These are phyloP conservation scores for Pichia sp. DNA, from an alignment of 1,139 yeast species.

Conservation along the genomic window DNA sequence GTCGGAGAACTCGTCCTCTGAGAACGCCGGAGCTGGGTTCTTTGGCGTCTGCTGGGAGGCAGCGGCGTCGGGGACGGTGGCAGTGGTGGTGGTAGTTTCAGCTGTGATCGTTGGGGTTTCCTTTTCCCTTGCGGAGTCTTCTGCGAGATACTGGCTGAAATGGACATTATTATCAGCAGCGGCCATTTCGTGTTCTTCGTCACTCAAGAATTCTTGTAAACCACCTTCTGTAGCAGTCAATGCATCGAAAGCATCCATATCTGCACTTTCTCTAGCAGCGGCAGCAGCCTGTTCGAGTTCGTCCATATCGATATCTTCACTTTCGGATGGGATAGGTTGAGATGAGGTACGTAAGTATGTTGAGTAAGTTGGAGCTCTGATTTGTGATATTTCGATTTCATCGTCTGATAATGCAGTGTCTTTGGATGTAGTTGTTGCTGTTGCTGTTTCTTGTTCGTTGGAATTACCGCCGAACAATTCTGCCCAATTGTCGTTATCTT, in stretches of 20 bases:
- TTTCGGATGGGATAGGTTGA: slow-evolving; percentile 10
- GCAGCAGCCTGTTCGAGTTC: not conserved
- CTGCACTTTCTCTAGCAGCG: not conserved
- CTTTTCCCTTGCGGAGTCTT: not conserved
- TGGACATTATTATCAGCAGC: not conserved
- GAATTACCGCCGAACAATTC: slow-evolving; percentile 20
- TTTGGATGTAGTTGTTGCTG: slow-evolving; percentile 16
- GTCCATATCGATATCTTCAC: not conserved
- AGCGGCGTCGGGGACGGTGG: too few relatives aligned
- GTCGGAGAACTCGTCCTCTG: slow-evolving; percentile 20
- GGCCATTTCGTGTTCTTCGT: slow-evolving; percentile 11
- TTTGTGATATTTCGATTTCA: slow-evolving; percentile 9
- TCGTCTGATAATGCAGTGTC: slow-evolving; percentile 8
- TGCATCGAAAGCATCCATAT: slow-evolving; percentile 10
- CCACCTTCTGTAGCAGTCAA: slow-evolving; percentile 5
- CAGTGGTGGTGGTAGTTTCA: too few relatives aligned
- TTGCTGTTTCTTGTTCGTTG: too few relatives aligned
- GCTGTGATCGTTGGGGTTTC: too few relatives aligned
- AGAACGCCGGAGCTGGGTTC: too few relatives aligned
- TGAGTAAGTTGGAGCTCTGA: slow-evolving; percentile 14
- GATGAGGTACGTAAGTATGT: slow-evolving; percentile 18
- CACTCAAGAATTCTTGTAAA: slow-evolving; percentile 13
- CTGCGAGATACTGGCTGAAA: slow-evolving; percentile 14
- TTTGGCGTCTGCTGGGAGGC: too few relatives aligned
- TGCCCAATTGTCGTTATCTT: slow-evolving; percentile 16